Base-by-base conservation (phyloP, 2,329 filamentous ascomycete species). In the Monilinia aucupariae region DNA sequence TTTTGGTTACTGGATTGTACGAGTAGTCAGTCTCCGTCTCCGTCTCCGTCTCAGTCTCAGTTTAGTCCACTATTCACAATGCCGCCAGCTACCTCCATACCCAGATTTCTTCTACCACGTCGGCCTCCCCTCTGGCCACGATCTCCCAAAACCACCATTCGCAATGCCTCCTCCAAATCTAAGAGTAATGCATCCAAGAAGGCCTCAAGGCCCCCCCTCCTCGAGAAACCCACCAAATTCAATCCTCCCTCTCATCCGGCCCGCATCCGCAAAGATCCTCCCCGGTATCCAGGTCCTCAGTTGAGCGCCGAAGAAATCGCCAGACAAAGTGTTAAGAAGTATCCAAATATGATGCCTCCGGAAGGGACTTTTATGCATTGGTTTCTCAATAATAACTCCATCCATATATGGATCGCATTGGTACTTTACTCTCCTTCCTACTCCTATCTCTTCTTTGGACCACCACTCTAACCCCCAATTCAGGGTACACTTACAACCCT, bases 201-300 rank as follows among this genome's bases (percentile, higher is more conserved):
- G 8, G 17, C 43, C 43, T 51, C 66, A 12, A 89, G 88, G 72
- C 83, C 85, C 43, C 82, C 87, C 66, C 83, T 91, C 6, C 86
- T 99, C 68, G 90, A 90, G 71, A 91, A 97, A 76, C 93, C 93
- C 30, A 83, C 89, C 71, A 89, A 88, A 74, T 97, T 96, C 81
- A 90, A 90, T 54, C 93, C 94, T 2, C 94, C 94, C 0, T 97
- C 93, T 0, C 94, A 97, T 75, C 88, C 89, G 15, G 80, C 89
- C 27, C 82, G 89, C 8, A 82, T 91, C 39, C 80, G 82, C 6
- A 80, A 82, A 68, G 76, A 75, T 59, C 75, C 79, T 8, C 86
- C 87, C 37, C 81, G 82, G 70, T 96, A 96, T 74, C 77, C 78
- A 0, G 92, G 91, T 45, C 89, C 91, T 22, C 77, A 84, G 27